Evolutionary conservation across 306 rosid genomes (phyloP).

Genomic region (Coriaria nepalensis): DNA sequence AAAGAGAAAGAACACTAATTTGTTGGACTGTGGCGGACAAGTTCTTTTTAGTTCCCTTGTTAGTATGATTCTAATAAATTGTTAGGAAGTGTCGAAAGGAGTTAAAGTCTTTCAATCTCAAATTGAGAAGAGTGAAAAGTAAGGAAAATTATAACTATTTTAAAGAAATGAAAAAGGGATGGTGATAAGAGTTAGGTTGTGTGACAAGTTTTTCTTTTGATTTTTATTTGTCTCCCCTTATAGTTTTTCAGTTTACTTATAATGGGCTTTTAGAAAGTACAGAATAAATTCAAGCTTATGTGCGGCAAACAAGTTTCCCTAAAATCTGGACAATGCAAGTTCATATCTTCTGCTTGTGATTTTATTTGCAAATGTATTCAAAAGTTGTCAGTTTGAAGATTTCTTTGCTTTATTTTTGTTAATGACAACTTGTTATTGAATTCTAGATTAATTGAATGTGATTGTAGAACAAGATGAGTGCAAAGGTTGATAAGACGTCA

Average conservation of each 20-base stretch:
- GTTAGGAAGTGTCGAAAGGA: too few relatives aligned
- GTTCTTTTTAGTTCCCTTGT: neutral
- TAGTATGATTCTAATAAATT: too few relatives aligned
- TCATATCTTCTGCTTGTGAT: neutral
- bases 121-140: too few relatives aligned
- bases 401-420: neutral
- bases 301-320: neutral
- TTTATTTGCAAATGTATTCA: neutral
- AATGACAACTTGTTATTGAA: neutral
- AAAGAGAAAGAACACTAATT: neutral
- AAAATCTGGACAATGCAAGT: neutral
- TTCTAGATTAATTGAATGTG: constrained; percentile 10
- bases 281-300: too few relatives aligned
- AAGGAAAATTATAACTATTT: too few relatives aligned
- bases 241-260: too few relatives aligned
- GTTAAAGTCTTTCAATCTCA: too few relatives aligned
- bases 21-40: neutral
- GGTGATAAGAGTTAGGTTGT: too few relatives aligned
- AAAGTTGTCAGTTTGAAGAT: neutral
- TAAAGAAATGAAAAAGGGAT: too few relatives aligned
- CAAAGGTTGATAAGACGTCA: constrained; percentile 26
- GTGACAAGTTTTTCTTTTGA: too few relatives aligned
- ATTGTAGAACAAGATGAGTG: constrained; percentile 27
- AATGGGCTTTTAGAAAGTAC: too few relatives aligned
- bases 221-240: too few relatives aligned